Conservation (phyloP, 2,329 filamentous ascomycete genomes). For the Coniella vitis region DNA sequence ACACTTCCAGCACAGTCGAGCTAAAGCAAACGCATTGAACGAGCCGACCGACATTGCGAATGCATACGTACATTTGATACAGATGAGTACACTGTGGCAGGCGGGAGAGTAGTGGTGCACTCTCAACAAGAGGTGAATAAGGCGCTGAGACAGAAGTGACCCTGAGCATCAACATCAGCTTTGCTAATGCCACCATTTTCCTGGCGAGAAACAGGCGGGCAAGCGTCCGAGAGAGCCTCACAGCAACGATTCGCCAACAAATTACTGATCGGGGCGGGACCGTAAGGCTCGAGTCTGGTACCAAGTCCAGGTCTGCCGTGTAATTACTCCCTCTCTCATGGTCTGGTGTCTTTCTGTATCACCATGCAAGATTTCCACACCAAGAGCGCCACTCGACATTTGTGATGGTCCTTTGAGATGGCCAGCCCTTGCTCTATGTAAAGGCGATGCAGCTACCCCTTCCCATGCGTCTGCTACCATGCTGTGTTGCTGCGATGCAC, state of each 20-base stretch:
- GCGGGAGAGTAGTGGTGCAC: too few relatives aligned
- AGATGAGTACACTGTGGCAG: too few relatives aligned
- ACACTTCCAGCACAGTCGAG: too few relatives aligned
- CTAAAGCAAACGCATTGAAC: too few relatives aligned
- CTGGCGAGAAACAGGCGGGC: too few relatives aligned
- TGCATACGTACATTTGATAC: too few relatives aligned
- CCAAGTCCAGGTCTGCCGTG: not conserved
- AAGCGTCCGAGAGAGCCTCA: too few relatives aligned
- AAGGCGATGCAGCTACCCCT: constrained; percentile 7
- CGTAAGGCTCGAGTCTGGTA: not conserved
- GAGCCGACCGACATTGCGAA: too few relatives aligned
- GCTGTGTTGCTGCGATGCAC: constrained; percentile 7
- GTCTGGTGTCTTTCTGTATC: constrained; percentile 5
- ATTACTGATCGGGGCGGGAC: not conserved
- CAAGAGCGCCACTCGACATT: constrained; percentile 8
- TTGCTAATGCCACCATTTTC: not conserved
- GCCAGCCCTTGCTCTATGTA: constrained; percentile 5
- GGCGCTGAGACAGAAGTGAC: not conserved
- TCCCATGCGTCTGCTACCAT: constrained; percentile 10
- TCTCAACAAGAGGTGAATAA: not conserved
- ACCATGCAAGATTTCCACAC: constrained; percentile 8
- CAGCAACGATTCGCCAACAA: too few relatives aligned
- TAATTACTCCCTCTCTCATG: constrained; percentile 1
- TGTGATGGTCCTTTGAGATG: not conserved
- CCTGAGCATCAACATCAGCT: not conserved